phyloP scores from a whole-genome alignment of 345 rosid genomes.

The Litchi chinensis region DNA sequence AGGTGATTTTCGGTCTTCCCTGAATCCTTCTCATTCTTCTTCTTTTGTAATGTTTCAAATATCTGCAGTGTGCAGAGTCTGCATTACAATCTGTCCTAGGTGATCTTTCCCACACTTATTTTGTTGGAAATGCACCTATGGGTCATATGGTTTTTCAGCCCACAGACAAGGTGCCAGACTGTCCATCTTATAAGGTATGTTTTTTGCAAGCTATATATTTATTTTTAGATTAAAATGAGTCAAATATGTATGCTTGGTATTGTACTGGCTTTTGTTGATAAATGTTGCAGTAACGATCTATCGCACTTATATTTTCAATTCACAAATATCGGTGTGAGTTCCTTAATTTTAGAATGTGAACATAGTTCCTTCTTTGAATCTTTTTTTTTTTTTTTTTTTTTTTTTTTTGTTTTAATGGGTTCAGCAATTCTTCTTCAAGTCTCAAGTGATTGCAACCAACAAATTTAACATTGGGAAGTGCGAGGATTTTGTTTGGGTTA shows the following conservation, averaged over 20 bases:
- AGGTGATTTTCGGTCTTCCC: slow-evolving; percentile 32
- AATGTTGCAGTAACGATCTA: background rate
- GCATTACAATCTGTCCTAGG: slow-evolving; percentile 79
- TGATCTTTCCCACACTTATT: slow-evolving; percentile 80
- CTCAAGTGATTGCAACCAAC: slow-evolving; percentile 79
- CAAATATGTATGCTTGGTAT: background rate
- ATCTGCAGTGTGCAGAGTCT: slow-evolving; percentile 84
- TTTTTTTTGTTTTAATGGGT: slow-evolving; percentile 9
- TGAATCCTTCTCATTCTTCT: too few relatives aligned
- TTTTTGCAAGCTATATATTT: background rate
- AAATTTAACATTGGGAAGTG: slow-evolving; percentile 69
- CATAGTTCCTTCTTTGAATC: background rate
- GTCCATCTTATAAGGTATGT: slow-evolving; percentile 63
- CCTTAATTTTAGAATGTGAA: background rate
- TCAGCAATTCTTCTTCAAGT: slow-evolving; percentile 92
- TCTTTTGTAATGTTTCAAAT: slow-evolving; percentile 2
- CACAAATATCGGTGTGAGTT: background rate
- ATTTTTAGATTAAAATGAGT: background rate
- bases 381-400: slow-evolving; percentile 15
- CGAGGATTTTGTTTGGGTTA: slow-evolving; percentile 84
- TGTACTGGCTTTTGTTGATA: background rate
- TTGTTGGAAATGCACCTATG: slow-evolving; percentile 98
- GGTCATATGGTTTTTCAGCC: slow-evolving; percentile 72
- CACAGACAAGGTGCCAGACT: slow-evolving; percentile 41
- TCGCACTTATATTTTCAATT: background rate